These are phyloP conservation scores for Blastobotrys elegans DNA, from an alignment of 1,139 yeast species.

Conservation along the genomic window DNA sequence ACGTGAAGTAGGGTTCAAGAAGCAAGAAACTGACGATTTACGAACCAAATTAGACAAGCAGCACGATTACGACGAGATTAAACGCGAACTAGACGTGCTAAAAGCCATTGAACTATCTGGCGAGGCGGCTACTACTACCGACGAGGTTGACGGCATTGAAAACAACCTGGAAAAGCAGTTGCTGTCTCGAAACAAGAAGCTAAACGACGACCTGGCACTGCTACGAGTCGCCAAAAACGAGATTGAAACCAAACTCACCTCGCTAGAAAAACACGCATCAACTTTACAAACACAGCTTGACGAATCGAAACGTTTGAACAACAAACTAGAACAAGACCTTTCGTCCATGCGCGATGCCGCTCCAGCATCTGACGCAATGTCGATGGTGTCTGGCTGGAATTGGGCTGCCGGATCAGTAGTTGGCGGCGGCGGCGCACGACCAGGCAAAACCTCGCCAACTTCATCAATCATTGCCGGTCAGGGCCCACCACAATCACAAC, in stretches of 20 bases:
- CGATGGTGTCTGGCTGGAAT: slow-evolving; percentile 37
- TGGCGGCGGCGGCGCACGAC: slow-evolving; percentile 13
- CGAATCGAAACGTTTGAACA: slow-evolving; percentile 43
- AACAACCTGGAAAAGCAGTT: slow-evolving; percentile 39
- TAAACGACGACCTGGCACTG: slow-evolving; percentile 56
- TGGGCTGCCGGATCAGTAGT: slow-evolving; percentile 4
- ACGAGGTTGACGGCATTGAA: slow-evolving; percentile 25
- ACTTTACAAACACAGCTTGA: slow-evolving; percentile 41
- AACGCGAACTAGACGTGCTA: slow-evolving; percentile 64
- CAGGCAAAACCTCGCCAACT: slow-evolving; percentile 38
- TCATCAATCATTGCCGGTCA: slow-evolving; percentile 31
- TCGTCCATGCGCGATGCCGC: slow-evolving; percentile 33
- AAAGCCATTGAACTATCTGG: slow-evolving; percentile 72
- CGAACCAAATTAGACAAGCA: slow-evolving; percentile 59
- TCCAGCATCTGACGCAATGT: slow-evolving; percentile 48
- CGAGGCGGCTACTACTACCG: slow-evolving; percentile 28
- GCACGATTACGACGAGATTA: slow-evolving; percentile 78
- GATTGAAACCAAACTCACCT: slow-evolving; percentile 37
- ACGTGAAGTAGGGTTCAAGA: slow-evolving; percentile 47
- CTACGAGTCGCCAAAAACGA: slow-evolving; percentile 51
- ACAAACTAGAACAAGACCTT: slow-evolving; percentile 68
- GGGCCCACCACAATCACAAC: slow-evolving; percentile 27
- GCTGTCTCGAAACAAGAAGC: slow-evolving; percentile 54
- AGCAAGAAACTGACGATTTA: slow-evolving; percentile 47
- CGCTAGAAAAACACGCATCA: slow-evolving; percentile 39